Base-by-base conservation (phyloP, 2,329 filamentous ascomycete species). In the Metarhizium guizhouense region DNA sequence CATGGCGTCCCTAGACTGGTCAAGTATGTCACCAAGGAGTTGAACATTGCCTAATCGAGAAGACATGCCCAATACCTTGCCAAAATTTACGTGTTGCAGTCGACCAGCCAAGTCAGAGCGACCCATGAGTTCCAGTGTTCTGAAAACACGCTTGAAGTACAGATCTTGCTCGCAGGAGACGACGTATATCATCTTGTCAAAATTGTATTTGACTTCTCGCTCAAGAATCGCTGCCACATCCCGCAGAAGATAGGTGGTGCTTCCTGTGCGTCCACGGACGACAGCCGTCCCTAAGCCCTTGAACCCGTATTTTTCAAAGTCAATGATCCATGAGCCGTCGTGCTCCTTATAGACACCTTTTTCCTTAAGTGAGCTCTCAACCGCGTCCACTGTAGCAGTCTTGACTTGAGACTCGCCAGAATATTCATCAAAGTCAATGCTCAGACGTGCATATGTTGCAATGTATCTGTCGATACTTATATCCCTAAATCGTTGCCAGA, bases 271-370 rank as follows among this genome's bases (percentile, higher is more conserved):
- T 65, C 84, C 82, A 62, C 85, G 77, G 54, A 88, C 76, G 52
- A 88, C 77, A 0, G 83, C 84, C 63, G 83, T 84, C 52, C 84
- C 84, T 7, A 88, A 76, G 60, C 83, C 85, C 69, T 86, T 87
- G 2, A 78, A 77, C 6, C 79, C 77, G 65, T 87, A 81, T 68
- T 87, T 87, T 49, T 77, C 76, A 58, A 89, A 82, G 68, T 90
- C 83, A 53, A 89, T 82, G 59, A 88, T 78, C 60, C 82, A 78
- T 0, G 85, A 83, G 4, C 85, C 86, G 30, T 87, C 80, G 30
- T 77, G 81, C 58, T 81, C 73, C 65, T 87, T 81, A 11, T 78
- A 80, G 7, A 88, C 74, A 13, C 78, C 78, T 59, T 78, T 77
- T 59, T 82, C 77, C 62, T 78, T 73, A 68, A 88, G 76, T 2